A percentile compares a stretch with the other conserved stretches of the same genome.
Conservation (phyloP, 164 flowering plant genomes). For the grape (Vitis vinifera) region DNA sequence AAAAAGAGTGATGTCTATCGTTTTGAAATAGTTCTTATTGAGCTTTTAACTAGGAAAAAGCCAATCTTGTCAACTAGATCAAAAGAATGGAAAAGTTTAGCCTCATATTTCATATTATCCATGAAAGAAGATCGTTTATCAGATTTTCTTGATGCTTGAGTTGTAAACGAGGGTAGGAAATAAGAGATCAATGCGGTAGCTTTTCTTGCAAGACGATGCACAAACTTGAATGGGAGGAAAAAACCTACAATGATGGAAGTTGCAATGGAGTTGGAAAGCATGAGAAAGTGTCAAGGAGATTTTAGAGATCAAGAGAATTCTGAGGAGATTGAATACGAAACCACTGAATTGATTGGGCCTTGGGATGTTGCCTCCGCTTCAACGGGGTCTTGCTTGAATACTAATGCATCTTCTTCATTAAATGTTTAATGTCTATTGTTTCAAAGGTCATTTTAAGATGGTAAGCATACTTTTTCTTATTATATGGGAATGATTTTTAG, state of each 20-base stretch:
- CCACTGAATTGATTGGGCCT: too few species aligned
- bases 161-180: slow-evolving; percentile 10
- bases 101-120: slow-evolving; percentile 12
- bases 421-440: too few species aligned
- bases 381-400: too few species aligned
- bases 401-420: too few species aligned
- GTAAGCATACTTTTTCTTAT: too few species aligned
- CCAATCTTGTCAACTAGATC: slow-evolving; percentile 12
- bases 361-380: too few species aligned
- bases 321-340: too few species aligned
- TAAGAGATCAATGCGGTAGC: slow-evolving; percentile 21
- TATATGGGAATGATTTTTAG: too few species aligned
- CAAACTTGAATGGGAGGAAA: slow-evolving; percentile 13
- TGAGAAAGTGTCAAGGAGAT: too few species aligned
- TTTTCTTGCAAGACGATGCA: slow-evolving; percentile 19
- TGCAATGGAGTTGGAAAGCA: slow-evolving; percentile 8
- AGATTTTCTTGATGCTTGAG: slow-evolving; percentile 16
- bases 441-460: too few species aligned
- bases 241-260: slow-evolving; percentile 28
- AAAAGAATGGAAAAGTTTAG: slow-evolving; percentile 14
- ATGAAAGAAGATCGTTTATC: slow-evolving; percentile 16
- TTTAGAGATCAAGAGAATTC: too few species aligned
- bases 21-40: slow-evolving; percentile 23
- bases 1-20: slow-evolving; percentile 15
- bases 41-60: slow-evolving; percentile 22